Percentiles rank a stretch among this genome's conserved stretches.
phyloP scores from a whole-genome alignment of 805 yeast genomes.

The Sugiyamaella marilandica region DNA sequence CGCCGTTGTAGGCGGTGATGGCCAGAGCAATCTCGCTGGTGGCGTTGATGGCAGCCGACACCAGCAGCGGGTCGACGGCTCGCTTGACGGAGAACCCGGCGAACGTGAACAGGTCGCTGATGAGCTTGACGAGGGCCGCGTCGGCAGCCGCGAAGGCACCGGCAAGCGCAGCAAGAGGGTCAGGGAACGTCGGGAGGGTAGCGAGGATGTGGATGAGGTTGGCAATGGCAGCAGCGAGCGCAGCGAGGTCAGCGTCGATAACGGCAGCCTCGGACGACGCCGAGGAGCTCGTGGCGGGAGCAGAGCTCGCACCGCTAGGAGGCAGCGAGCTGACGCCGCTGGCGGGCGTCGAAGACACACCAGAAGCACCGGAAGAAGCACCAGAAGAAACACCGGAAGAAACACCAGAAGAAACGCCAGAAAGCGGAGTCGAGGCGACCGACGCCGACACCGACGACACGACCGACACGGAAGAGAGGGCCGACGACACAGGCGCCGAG shows the following conservation, averaged over 20 bases:
- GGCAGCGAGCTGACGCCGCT: background rate
- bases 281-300: conserved; percentile 2
- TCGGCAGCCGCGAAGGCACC: background rate
- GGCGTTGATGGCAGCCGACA: background rate
- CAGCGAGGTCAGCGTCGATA: background rate
- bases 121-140: background rate
- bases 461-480: background rate
- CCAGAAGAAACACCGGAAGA: conserved; percentile 3
- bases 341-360: background rate
- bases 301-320: background rate
- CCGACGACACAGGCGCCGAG: background rate
- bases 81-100: background rate
- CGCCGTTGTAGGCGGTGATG: background rate
- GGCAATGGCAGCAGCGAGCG: background rate
- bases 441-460: background rate
- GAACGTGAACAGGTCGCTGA: background rate
- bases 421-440: background rate
- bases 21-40: background rate
- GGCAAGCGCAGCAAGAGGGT: background rate
- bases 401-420: background rate
- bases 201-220: background rate
- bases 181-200: background rate
- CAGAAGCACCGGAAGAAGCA: background rate
- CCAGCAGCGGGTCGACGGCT: background rate
- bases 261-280: background rate